Evolutionary conservation across 202 grass and related monocot species (phyloP).

Genomic region (Eragrostis tef): DNA sequence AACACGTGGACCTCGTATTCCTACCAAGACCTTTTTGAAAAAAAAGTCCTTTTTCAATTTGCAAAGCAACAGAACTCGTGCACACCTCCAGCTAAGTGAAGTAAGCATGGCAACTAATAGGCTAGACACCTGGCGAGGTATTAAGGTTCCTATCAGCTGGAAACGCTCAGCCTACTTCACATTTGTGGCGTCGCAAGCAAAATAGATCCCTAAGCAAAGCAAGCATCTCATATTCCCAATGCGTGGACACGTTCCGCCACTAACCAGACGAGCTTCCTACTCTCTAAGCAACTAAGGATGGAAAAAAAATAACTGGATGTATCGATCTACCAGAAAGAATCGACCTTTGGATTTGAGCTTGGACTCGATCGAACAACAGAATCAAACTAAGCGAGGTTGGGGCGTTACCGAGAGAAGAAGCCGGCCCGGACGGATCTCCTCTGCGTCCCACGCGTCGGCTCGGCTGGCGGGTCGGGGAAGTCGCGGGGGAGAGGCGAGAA

Average conservation of each 20-base stretch:
- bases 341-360: background rate
- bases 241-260: background rate
- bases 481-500: background rate
- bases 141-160: background rate
- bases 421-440: conserved; percentile 8
- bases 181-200: background rate
- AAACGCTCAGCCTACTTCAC: background rate
- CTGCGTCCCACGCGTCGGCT: background rate
- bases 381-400: background rate
- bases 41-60: background rate
- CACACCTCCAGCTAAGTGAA: background rate
- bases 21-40: background rate
- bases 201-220: background rate
- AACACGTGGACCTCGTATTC: background rate
- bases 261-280: background rate
- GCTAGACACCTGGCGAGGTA: background rate
- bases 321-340: background rate
- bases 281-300: background rate
- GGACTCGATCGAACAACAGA: background rate
- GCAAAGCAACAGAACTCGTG: background rate
- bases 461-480: background rate
- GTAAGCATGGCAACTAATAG: background rate
- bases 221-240: background rate
- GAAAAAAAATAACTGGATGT: background rate
- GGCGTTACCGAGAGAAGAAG: conserved; percentile 9